phyloP scores from a whole-genome alignment of 495 filamentous ascomycete species.

The Lasiosphaeria ovina region DNA sequence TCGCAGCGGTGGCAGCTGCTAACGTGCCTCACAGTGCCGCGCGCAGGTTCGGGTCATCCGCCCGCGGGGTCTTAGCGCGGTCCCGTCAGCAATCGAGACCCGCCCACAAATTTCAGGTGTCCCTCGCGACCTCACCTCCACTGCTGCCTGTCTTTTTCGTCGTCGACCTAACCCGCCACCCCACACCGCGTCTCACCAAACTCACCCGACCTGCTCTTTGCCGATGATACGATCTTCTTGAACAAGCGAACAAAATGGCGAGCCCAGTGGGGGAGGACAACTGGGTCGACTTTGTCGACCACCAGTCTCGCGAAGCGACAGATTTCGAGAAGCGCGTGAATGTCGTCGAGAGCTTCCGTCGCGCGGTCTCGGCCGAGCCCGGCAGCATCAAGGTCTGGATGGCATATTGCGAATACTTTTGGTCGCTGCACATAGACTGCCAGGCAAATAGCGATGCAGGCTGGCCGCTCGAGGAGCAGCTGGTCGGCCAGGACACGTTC shows the following conservation, averaged over 20 bases:
- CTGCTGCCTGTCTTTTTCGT: neutral
- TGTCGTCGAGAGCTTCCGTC: conserved; percentile 80
- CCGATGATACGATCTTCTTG: conserved; percentile 27
- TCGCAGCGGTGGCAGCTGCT: too few relatives aligned
- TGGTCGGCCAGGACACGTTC: conserved; percentile 76
- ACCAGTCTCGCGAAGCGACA: conserved; percentile 46
- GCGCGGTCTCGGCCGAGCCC: conserved; percentile 77
- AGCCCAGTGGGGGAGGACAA: conserved; percentile 55
- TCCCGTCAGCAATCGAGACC: too few relatives aligned
- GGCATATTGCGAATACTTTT: conserved; percentile 83
- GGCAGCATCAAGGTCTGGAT: conserved; percentile 84
- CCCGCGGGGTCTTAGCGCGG: too few relatives aligned
- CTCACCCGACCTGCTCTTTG: too few relatives aligned
- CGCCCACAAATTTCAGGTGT: too few relatives aligned
- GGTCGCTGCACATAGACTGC: conserved; percentile 68
- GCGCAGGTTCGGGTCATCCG: too few relatives aligned
- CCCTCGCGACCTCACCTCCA: too few relatives aligned
- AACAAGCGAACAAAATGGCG: conserved; percentile 41
- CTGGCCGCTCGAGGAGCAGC: conserved; percentile 76
- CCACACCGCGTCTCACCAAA: too few relatives aligned
- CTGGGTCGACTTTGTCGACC: conserved; percentile 55
- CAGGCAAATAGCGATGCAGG: conserved; percentile 53
- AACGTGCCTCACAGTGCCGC: too few relatives aligned
- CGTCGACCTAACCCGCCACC: neutral
- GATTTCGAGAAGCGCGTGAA: conserved; percentile 58